Evolutionary conservation across 305 asterid species (phyloP).

Genomic region (Solanum hybrid): DNA sequence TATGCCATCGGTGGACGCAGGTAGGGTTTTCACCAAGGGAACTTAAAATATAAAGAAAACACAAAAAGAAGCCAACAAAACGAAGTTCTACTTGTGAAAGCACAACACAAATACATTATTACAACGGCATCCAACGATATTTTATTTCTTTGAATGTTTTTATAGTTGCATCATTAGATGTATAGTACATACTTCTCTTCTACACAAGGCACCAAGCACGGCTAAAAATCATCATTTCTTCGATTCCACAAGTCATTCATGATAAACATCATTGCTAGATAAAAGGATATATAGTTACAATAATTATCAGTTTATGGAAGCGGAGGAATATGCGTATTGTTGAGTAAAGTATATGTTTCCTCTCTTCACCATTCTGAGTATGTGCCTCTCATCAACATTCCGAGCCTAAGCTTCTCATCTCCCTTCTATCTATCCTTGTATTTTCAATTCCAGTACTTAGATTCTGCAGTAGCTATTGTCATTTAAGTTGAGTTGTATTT

Average conservation of each 20-base stretch:
- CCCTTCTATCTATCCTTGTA: not conserved
- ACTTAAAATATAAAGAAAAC: not conserved
- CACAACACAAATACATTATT: not conserved
- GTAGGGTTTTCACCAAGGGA: not conserved
- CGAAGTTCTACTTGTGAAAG: not conserved
- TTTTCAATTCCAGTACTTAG: not conserved
- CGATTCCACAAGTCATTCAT: not conserved
- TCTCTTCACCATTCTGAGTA: not conserved
- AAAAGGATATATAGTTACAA: not conserved
- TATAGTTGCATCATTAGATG: not conserved
- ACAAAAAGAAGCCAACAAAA: not conserved
- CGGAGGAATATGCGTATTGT: not conserved
- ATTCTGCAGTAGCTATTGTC: not conserved
- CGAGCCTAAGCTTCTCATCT: not conserved
- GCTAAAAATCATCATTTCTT: not conserved
- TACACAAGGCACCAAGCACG: not conserved
- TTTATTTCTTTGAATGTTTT: not conserved
- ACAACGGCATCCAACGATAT: not conserved
- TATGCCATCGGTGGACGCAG: not conserved
- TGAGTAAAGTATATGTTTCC: not conserved
- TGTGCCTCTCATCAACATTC: not conserved
- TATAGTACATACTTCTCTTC: not conserved
- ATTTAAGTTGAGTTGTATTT: not conserved
- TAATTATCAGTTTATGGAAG: not conserved
- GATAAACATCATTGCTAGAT: not conserved